Evolutionary conservation across 1,139 yeast species (phyloP).

Genomic region (Geotrichum carabidarum): DNA sequence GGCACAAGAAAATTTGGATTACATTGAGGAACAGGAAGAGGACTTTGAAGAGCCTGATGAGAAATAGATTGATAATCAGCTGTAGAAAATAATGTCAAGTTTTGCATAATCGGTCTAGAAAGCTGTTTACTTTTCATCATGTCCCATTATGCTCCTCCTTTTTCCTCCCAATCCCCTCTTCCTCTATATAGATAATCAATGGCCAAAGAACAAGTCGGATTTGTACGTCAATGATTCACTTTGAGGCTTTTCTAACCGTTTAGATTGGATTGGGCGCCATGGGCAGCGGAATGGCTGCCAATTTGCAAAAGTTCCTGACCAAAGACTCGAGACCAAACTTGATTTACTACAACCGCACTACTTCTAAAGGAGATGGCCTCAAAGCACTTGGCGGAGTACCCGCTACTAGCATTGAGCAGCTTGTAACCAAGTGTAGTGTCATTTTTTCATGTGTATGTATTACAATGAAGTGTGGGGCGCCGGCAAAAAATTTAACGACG

Average conservation of each 20-base stretch:
- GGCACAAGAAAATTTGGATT: slow-evolving; percentile 59
- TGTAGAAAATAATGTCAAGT: too few relatives aligned
- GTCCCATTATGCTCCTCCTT: too few relatives aligned
- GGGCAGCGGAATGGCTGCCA: slow-evolving; percentile 26
- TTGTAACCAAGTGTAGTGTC: slow-evolving; percentile 21
- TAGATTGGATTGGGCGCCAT: slow-evolving; percentile 28
- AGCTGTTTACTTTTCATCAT: too few relatives aligned
- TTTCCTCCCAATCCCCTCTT: background rate
- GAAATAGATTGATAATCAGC: background rate
- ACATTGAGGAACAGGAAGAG: slow-evolving; percentile 2
- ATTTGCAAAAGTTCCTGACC: slow-evolving; percentile 23
- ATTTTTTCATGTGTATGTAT: slow-evolving; percentile 20
- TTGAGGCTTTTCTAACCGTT: background rate
- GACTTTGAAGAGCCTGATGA: slow-evolving; percentile 1
- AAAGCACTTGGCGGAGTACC: slow-evolving; percentile 24
- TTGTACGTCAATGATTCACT: background rate
- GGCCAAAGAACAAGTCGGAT: slow-evolving; percentile 6
- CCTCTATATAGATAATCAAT: background rate
- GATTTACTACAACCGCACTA: slow-evolving; percentile 25
- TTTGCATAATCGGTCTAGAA: too few relatives aligned
- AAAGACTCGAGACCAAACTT: slow-evolving; percentile 20
- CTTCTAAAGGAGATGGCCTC: slow-evolving; percentile 22
- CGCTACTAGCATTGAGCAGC: slow-evolving; percentile 18
- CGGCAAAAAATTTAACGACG: background rate
- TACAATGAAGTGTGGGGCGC: background rate